Evolutionary conservation across 352 stramenopile species (phyloP).

Genomic region (Pythium phragmitis): DNA sequence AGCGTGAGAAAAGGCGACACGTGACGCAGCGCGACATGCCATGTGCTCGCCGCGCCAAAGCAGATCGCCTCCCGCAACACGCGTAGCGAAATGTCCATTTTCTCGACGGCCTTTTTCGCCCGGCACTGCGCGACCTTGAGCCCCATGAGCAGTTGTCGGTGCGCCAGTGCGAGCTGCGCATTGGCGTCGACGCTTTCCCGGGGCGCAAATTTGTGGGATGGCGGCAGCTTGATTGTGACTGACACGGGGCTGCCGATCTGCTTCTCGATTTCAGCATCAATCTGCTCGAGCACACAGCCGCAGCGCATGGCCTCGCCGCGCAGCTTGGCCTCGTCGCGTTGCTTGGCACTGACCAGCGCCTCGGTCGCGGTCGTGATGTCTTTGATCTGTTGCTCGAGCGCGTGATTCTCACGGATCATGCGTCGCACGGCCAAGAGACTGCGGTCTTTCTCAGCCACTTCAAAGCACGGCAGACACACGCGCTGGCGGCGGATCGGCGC

Average conservation of each 20-base stretch:
- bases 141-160: slow-evolving; percentile 69
- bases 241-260: slow-evolving; percentile 37
- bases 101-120: slow-evolving; percentile 48
- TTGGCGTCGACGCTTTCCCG: slow-evolving; percentile 60
- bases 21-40: slow-evolving; percentile 31
- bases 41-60: slow-evolving; percentile 26
- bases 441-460: slow-evolving; percentile 48
- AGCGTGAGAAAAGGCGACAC: slow-evolving; percentile 39
- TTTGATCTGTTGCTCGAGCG: slow-evolving; percentile 53
- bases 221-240: slow-evolving; percentile 40
- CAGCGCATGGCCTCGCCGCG: slow-evolving; percentile 38
- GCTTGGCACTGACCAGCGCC: slow-evolving; percentile 33
- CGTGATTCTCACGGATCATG: slow-evolving; percentile 60
- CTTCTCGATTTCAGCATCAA: slow-evolving; percentile 51
- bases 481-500: slow-evolving; percentile 54
- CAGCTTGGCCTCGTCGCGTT: slow-evolving; percentile 43
- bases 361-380: slow-evolving; percentile 41
- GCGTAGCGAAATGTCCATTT: slow-evolving; percentile 54
- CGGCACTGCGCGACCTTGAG: slow-evolving; percentile 65
- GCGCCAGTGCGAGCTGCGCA: slow-evolving; percentile 57
- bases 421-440: slow-evolving; percentile 47
- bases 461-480: slow-evolving; percentile 56
- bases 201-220: slow-evolving; percentile 64
- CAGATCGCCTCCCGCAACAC: slow-evolving; percentile 46
- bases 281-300: slow-evolving; percentile 44